Percentiles rank a stretch among this genome's conserved stretches.
phyloP scores from a whole-genome alignment of 345 rosid species.

The Kernera saxatilis region DNA sequence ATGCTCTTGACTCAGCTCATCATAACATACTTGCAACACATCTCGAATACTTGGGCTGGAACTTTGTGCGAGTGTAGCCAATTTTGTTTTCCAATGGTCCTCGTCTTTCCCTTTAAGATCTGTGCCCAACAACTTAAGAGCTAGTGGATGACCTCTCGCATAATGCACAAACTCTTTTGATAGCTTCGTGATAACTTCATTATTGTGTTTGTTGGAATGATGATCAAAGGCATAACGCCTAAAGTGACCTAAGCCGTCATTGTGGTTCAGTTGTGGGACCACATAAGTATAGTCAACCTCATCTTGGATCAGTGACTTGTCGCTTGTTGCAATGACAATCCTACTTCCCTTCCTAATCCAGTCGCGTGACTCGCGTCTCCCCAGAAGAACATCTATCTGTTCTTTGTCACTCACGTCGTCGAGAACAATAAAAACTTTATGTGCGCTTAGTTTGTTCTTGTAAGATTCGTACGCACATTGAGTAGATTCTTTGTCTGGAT shows the following conservation, averaged over 20 bases:
- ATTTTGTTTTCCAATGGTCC: conserved; percentile 11
- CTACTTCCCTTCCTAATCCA: conserved; percentile 7
- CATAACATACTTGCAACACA: conserved; percentile 17
- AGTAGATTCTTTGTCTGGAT: too few species aligned
- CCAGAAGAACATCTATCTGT: not conserved
- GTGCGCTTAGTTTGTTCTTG: not conserved
- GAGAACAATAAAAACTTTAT: not conserved
- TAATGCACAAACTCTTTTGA: conserved; percentile 1
- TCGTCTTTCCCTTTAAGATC: not conserved
- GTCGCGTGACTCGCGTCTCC: not conserved
- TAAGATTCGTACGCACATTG: too few species aligned
- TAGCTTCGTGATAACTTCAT: too few species aligned
- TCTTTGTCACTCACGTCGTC: not conserved
- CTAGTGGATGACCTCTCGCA: conserved; percentile 31
- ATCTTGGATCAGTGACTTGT: not conserved
- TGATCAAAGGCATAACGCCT: too few species aligned
- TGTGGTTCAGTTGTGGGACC: too few species aligned
- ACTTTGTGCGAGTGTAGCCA: not conserved
- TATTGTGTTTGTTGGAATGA: too few species aligned
- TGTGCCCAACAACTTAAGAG: conserved; percentile 26
- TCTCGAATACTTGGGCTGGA: not conserved
- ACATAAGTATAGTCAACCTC: too few species aligned
- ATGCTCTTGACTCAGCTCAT: conserved; percentile 5
- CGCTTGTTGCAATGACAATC: conserved; percentile 13
- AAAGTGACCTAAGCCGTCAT: too few species aligned